Conservation (phyloP, 2,329 filamentous ascomycete species). For the Ascochyta fabae region DNA sequence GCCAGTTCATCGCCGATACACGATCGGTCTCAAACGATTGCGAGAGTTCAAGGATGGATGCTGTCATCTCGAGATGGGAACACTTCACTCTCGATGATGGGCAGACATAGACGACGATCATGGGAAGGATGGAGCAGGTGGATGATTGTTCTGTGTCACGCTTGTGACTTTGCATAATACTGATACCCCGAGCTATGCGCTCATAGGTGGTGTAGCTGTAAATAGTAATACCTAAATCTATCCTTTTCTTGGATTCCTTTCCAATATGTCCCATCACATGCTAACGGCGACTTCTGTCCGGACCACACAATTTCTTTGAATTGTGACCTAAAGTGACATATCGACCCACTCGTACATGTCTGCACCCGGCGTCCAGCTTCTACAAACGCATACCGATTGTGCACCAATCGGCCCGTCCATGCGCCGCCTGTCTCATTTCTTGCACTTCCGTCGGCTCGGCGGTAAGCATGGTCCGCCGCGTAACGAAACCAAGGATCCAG, state of each 20-base stretch:
- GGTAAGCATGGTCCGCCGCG: not conserved
- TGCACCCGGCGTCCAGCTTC: not conserved
- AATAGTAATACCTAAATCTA: not conserved
- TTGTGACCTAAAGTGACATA: not conserved
- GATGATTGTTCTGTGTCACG: not conserved
- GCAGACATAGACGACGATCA: not conserved
- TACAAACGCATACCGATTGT: not conserved
- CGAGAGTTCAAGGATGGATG: conserved; percentile 37
- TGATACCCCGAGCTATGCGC: conserved; percentile 9
- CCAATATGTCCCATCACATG: not conserved
- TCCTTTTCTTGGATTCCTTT: not conserved
- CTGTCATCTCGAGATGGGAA: conserved; percentile 38
- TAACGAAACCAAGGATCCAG: not conserved
- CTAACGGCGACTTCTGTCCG: not conserved
- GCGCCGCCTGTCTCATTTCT: not conserved
- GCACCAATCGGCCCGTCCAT: conserved; percentile 3
- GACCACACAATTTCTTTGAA: not conserved
- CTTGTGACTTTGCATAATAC: conserved; percentile 4
- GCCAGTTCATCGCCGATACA: conserved; percentile 40
- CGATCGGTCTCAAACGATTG: conserved; percentile 20
- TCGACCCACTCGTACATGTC: not conserved
- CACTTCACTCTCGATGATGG: conserved; percentile 24
- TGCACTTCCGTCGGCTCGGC: not conserved
- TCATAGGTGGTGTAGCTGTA: not conserved
- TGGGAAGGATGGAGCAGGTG: not conserved